Conservation (phyloP, 441 rosid genomes). For the Metrosideros polymorpha region DNA sequence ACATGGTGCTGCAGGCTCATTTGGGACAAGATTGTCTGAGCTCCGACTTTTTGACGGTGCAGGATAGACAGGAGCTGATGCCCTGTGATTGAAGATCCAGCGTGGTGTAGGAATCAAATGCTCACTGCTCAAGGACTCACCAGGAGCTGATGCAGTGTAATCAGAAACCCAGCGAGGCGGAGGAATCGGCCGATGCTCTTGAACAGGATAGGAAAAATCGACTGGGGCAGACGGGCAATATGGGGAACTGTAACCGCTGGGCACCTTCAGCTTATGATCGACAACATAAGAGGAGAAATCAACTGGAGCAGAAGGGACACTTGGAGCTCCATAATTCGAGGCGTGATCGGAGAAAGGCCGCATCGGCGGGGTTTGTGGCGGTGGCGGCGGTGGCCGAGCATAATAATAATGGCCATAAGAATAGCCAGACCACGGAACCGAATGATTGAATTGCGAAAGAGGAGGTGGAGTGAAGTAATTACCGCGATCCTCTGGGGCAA, state of each 20-base stretch:
- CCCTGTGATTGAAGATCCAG: neutral
- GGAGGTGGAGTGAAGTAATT: neutral
- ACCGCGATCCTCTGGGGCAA: neutral
- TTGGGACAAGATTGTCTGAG: neutral
- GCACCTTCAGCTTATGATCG: neutral
- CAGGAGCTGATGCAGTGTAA: neutral
- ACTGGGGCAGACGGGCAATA: neutral
- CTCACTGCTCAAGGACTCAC: neutral
- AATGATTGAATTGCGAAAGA: neutral
- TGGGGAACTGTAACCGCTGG: neutral
- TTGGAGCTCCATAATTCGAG: constrained; percentile 1
- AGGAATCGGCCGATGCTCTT: neutral
- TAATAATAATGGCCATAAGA: neutral
- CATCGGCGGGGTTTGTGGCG: constrained; percentile 10
- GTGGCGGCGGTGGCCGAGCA: constrained; percentile 7
- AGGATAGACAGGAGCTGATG: neutral
- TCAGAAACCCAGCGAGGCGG: neutral
- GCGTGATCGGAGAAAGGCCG: constrained; percentile 19
- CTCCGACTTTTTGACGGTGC: neutral
- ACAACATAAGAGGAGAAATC: constrained; percentile 26
- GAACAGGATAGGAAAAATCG: neutral
- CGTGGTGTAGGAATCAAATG: neutral
- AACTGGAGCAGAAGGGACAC: constrained; percentile 36
- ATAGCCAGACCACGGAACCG: neutral
- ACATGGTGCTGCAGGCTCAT: neutral